phyloP scores from a whole-genome alignment of 2,329 filamentous ascomycete species.

The Lecanoromycetidae sp. region DNA sequence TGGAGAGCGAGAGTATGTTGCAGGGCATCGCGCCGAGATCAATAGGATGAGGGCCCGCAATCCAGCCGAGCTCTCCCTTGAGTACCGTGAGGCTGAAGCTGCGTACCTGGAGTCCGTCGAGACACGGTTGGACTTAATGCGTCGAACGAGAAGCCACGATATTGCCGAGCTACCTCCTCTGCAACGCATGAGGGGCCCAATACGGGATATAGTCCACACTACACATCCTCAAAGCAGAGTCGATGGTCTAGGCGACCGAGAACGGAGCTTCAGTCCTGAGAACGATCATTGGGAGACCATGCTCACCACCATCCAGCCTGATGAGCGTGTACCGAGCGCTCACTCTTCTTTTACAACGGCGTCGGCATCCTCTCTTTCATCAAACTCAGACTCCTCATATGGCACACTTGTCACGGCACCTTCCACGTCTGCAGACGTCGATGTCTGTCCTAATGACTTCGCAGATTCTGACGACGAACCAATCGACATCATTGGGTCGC shows the following conservation, averaged over 20 bases:
- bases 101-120: slow-evolving; percentile 8
- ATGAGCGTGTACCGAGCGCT: slow-evolving; percentile 66
- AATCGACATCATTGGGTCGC: slow-evolving; percentile 1
- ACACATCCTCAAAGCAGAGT: slow-evolving; percentile 23
- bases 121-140: slow-evolving; percentile 7
- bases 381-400: slow-evolving; percentile 16
- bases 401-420: slow-evolving; percentile 13
- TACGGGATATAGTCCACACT: slow-evolving; percentile 15
- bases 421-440: slow-evolving; percentile 6
- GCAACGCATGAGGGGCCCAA: slow-evolving; percentile 24
- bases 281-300: slow-evolving; percentile 65
- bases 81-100: slow-evolving; percentile 11
- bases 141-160: slow-evolving; percentile 3
- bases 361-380: slow-evolving; percentile 29
- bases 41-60: slow-evolving; percentile 10
- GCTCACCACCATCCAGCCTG: slow-evolving; percentile 65
- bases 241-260: slow-evolving; percentile 73
- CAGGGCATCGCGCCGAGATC: slow-evolving; percentile 5
- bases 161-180: slow-evolving; percentile 20
- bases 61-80: slow-evolving; percentile 1
- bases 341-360: slow-evolving; percentile 67
- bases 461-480: slow-evolving; percentile 7
- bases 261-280: slow-evolving; percentile 68
- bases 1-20: slow-evolving; percentile 5
- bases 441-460: slow-evolving; percentile 4